Base-by-base conservation (phyloP, 2,329 filamentous ascomycete species). In the Trichoderma sp. region DNA sequence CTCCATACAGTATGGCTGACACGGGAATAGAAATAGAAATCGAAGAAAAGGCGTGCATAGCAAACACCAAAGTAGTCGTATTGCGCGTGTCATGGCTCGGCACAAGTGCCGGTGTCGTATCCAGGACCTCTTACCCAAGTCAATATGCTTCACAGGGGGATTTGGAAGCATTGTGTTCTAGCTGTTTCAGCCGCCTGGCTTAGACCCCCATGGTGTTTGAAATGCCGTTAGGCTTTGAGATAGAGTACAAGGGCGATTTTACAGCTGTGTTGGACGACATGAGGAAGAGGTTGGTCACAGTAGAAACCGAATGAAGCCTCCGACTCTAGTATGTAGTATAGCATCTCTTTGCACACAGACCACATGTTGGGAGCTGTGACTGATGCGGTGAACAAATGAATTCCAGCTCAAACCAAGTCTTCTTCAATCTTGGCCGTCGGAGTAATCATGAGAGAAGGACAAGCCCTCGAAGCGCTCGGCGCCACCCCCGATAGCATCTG, bases 1-100 rank as follows among this genome's bases (percentile, higher is more conserved):
- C 63, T 66, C 63, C 63, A 66, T 66, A 66, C 63, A 58, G 63
- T 58, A 58, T 18, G n/a, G 54, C 39, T 18, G 34, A 51, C 24
- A n/a, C 52, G 39, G 14, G 18, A 7, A 43, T 7, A 43, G 16
- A 43, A 16, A 39, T 39, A 54, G 8, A 24, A 2, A 2, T 11
- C 2, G 10, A 49, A 49, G 7, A 21, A 14, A 11, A 28, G 2
- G 18, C n/a, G n/a, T n/a, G 13, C 11, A 26, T 52, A 52, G 30
- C 32, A 39, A 54, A 54, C 32, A 54, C 21, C 5, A 24, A 26
- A 16, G 26, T 18, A 18, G 10, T 8, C 11, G 18, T 16, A 30
- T 43, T 43, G 24, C 34, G 49, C 14, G 18, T 55, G 18, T 43
- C 37, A 37, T 43, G 59, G 39, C 14, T 61, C 39, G 28, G 39